Evolutionary conservation across 495 filamentous ascomycete species (phyloP).

Genomic region (Hypoxylon perforatum): DNA sequence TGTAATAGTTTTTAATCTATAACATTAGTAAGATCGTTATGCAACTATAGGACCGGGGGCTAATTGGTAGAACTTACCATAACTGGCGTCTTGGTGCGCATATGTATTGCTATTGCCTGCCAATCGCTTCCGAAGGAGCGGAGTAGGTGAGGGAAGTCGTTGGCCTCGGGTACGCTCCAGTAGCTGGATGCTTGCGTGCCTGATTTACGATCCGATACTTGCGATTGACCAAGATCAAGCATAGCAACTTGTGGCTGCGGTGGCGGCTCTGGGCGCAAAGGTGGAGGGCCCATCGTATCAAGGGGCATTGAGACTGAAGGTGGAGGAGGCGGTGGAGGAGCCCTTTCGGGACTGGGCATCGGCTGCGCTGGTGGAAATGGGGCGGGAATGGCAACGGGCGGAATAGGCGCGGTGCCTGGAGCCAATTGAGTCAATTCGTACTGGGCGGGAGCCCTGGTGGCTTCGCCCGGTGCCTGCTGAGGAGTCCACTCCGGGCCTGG

Average conservation of each 20-base stretch:
- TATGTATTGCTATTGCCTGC: constrained; percentile 80
- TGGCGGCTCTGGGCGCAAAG: constrained; percentile 59
- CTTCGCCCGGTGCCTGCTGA: constrained; percentile 48
- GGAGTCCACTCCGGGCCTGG: constrained; percentile 53
- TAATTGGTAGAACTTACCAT: constrained; percentile 74
- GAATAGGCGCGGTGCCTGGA: constrained; percentile 37
- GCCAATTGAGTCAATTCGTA: constrained; percentile 52
- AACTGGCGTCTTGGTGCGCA: constrained; percentile 91
- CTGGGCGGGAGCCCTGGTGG: constrained; percentile 42
- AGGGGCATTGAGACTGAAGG: constrained; percentile 46
- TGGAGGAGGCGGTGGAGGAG: constrained; percentile 40
- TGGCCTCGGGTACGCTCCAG: constrained; percentile 93
- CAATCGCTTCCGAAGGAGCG: constrained; percentile 91
- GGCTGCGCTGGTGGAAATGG: constrained; percentile 49
- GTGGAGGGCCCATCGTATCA: constrained; percentile 62
- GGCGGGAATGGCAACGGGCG: constrained; percentile 50
- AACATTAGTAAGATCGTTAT: constrained; percentile 39
- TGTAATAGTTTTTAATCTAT: constrained; percentile 93
- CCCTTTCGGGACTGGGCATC: constrained; percentile 52
- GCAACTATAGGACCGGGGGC: constrained; percentile 9
- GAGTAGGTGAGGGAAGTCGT: constrained; percentile 81
- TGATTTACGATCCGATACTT: constrained; percentile 56
- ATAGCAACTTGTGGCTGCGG: constrained; percentile 52
- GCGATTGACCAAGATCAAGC: constrained; percentile 54
- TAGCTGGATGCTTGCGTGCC: constrained; percentile 84